A percentile compares a stretch with the other conserved stretches of the same genome.
Conservation (phyloP, 2,329 filamentous ascomycete species). For the Fusarium setosum region DNA sequence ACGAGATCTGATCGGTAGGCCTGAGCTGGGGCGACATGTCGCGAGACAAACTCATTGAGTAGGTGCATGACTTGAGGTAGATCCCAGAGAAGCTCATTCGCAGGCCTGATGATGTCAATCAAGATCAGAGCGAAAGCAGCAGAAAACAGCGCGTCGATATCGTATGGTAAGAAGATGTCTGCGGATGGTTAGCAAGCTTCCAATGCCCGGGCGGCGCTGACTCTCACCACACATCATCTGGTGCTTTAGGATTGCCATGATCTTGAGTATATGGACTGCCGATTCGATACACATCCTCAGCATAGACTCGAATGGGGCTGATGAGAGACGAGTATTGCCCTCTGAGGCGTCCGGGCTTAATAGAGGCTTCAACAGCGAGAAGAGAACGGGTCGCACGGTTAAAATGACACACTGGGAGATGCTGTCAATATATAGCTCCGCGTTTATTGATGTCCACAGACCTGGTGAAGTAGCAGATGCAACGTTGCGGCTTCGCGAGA, state of each 20-base stretch:
- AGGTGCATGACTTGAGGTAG: conserved; percentile 32
- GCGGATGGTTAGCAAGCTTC: not conserved
- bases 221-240: conserved; percentile 35
- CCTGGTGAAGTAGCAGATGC: conserved; percentile 32
- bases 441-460: not conserved
- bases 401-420: conserved; percentile 27
- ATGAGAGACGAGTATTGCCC: conserved; percentile 3
- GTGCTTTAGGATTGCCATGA: conserved; percentile 27
- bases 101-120: conserved; percentile 32
- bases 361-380: conserved; percentile 33
- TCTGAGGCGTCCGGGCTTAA: not conserved
- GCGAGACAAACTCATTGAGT: conserved; percentile 27
- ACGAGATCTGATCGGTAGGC: conserved; percentile 30
- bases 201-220: no score
- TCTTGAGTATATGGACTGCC: conserved; percentile 28
- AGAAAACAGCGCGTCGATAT: conserved; percentile 34
- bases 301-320: conserved; percentile 34
- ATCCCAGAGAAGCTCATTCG: conserved; percentile 34
- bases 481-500: conserved; percentile 34
- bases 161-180: conserved; percentile 36
- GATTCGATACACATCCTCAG: conserved; percentile 36
- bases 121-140: conserved; percentile 31
- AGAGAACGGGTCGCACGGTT: conserved; percentile 32
- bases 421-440: not conserved
- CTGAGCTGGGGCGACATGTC: conserved; percentile 31